Evolutionary conservation across 805 yeast genomes (phyloP).

Genomic region (Ogataea allantospora): DNA sequence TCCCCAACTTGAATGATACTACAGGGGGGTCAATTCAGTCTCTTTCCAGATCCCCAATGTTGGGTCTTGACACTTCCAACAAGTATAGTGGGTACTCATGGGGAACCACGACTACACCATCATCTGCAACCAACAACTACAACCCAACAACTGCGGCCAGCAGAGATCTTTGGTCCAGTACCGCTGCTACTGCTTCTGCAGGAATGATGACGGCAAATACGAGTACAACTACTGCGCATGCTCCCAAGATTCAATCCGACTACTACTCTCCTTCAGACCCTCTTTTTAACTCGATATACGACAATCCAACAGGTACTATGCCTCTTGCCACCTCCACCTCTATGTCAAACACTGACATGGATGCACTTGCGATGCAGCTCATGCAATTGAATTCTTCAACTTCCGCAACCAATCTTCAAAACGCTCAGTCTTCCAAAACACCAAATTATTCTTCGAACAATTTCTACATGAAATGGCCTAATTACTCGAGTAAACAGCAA

Average conservation of each 20-base stretch:
- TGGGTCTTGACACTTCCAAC: constrained; percentile 14
- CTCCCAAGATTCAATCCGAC: constrained; percentile 12
- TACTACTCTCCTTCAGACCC: constrained; percentile 17
- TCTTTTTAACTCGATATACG: constrained; percentile 16
- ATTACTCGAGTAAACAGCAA: constrained; percentile 14
- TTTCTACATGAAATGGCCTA: constrained; percentile 19
- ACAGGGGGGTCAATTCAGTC: constrained; percentile 6
- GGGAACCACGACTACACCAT: constrained; percentile 13
- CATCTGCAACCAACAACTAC: constrained; percentile 17
- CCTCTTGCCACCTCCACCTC: constrained; percentile 14
- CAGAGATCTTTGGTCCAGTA: constrained; percentile 22
- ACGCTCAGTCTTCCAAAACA: constrained; percentile 2
- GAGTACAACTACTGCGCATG: constrained; percentile 10
- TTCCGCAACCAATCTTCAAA: constrained; percentile 9
- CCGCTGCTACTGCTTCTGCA: constrained; percentile 16
- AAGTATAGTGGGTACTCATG: constrained; percentile 18
- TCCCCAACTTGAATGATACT: constrained; percentile 5
- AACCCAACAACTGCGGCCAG: constrained; percentile 10
- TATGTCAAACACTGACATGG: constrained; percentile 26
- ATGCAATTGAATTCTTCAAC: constrained; percentile 24
- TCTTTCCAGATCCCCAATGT: constrained; percentile 10
- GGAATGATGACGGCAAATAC: constrained; percentile 16
- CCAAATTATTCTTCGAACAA: constrained; percentile 9
- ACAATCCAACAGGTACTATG: constrained; percentile 7
- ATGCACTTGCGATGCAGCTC: constrained; percentile 28